These are phyloP conservation scores for Epichloe gansuensis DNA, from an alignment of 2,329 filamentous ascomycete species.

Conservation along the genomic window DNA sequence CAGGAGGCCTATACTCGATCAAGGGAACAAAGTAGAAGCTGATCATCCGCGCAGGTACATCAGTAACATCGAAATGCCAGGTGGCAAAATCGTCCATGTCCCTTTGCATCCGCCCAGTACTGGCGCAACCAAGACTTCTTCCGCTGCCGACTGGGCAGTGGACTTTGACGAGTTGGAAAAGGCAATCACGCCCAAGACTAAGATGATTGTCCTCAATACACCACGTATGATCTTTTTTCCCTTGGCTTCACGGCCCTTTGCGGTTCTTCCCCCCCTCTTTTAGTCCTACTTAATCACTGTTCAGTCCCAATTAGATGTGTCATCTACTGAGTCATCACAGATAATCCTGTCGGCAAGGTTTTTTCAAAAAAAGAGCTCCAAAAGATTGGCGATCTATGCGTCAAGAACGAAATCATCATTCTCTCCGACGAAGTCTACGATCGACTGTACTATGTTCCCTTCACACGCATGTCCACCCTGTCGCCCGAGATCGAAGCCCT, in stretches of 20 bases:
- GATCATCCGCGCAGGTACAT: constrained; percentile 41
- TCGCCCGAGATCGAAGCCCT: constrained; percentile 79
- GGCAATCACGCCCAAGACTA: constrained; percentile 73
- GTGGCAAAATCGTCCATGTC: constrained; percentile 88
- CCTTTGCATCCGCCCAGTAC: constrained; percentile 81
- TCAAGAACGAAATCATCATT: constrained; percentile 89
- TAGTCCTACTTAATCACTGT: background rate
- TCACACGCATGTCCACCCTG: constrained; percentile 81
- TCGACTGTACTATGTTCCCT: constrained; percentile 86
- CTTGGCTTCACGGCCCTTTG: background rate
- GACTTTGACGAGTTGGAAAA: constrained; percentile 71
- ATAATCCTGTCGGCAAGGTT: constrained; percentile 96
- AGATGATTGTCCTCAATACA: constrained; percentile 89
- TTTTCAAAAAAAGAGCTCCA: constrained; percentile 75
- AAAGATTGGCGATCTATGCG: constrained; percentile 73
- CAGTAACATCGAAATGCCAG: constrained; percentile 96
- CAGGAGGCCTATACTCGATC: background rate
- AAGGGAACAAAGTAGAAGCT: background rate
- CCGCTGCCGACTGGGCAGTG: constrained; percentile 77
- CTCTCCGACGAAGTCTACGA: constrained; percentile 92
- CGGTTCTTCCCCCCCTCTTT: background rate
- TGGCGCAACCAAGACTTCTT: constrained; percentile 66
- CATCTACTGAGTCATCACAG: constrained; percentile 21
- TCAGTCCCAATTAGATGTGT: background rate
- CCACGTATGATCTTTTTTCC: constrained; percentile 32